phyloP scores from a whole-genome alignment of 306 rosid species.

The Crotalaria pallida region DNA sequence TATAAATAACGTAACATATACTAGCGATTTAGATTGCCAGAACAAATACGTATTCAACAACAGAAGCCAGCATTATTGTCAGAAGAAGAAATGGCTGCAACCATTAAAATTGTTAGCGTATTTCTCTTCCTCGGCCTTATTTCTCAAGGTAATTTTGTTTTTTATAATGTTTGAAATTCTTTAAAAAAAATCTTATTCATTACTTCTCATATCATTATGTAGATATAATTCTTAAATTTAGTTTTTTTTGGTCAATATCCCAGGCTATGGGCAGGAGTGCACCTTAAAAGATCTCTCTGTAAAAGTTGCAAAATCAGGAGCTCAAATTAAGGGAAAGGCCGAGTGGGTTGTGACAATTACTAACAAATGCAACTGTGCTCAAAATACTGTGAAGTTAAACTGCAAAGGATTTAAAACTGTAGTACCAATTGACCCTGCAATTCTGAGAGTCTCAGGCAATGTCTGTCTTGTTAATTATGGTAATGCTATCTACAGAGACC shows the following conservation, averaged over 20 bases:
- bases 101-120: background rate
- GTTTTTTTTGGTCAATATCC: background rate
- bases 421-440: slow-evolving; percentile 17
- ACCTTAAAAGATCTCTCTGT: background rate
- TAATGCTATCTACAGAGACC: background rate
- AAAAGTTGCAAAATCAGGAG: slow-evolving; percentile 21
- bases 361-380: slow-evolving; percentile 29
- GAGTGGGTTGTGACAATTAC: slow-evolving; percentile 35
- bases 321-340: background rate
- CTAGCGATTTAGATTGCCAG: too few relatives aligned
- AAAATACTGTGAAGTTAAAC: background rate
- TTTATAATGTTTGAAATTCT: background rate
- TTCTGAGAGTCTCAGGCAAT: background rate
- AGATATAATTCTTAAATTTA: background rate
- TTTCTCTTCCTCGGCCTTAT: background rate
- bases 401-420: slow-evolving; percentile 29
- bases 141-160: slow-evolving; percentile 5
- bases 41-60: too few relatives aligned
- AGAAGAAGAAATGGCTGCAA: too few relatives aligned
- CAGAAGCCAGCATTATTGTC: too few relatives aligned
- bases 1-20: too few relatives aligned
- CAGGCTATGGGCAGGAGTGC: slow-evolving; percentile 29
- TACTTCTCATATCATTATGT: background rate
- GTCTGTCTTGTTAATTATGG: slow-evolving; percentile 36
- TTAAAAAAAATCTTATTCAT: background rate